phyloP scores from a whole-genome alignment of 2,329 filamentous ascomycete genomes.

The Xylariaceae sp. region DNA sequence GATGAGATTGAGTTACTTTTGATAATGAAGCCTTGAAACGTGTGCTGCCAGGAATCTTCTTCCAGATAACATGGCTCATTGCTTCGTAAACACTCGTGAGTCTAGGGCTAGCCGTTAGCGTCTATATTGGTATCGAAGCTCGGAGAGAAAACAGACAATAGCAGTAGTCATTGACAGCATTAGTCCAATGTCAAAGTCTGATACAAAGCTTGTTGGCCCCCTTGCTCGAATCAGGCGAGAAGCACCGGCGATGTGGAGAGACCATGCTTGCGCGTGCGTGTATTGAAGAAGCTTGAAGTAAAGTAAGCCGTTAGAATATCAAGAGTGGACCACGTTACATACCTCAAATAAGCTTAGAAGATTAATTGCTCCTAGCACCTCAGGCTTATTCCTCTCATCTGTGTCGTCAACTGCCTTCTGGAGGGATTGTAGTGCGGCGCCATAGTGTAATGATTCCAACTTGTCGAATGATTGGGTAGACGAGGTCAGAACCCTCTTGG shows the following conservation, averaged over 20 bases:
- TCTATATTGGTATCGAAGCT: not conserved
- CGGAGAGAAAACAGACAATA: not conserved
- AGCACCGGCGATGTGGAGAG: constrained; percentile 23
- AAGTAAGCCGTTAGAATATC: not conserved
- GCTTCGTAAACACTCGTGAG: constrained; percentile 16
- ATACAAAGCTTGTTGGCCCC: constrained; percentile 21
- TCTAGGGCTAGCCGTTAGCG: too few relatives aligned
- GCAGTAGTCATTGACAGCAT: not conserved
- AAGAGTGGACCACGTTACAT: too few relatives aligned
- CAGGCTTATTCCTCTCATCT: constrained; percentile 1
- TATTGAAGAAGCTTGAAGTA: constrained; percentile 15
- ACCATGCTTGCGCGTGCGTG: constrained; percentile 17
- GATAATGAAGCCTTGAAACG: constrained; percentile 11
- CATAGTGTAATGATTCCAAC: not conserved
- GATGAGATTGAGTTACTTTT: not conserved
- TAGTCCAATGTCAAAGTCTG: constrained; percentile 24
- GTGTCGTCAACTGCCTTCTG: not conserved
- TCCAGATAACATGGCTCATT: constrained; percentile 26
- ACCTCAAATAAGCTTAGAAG: constrained; percentile 27
- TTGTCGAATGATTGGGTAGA: not conserved
- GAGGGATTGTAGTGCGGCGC: not conserved
- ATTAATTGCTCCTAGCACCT: constrained; percentile 24
- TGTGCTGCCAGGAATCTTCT: constrained; percentile 20
- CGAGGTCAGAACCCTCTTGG: constrained; percentile 18
- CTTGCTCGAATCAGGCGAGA: constrained; percentile 21